Conservation (phyloP, 2,329 filamentous ascomycete species). For the Simplicillium sp. region DNA sequence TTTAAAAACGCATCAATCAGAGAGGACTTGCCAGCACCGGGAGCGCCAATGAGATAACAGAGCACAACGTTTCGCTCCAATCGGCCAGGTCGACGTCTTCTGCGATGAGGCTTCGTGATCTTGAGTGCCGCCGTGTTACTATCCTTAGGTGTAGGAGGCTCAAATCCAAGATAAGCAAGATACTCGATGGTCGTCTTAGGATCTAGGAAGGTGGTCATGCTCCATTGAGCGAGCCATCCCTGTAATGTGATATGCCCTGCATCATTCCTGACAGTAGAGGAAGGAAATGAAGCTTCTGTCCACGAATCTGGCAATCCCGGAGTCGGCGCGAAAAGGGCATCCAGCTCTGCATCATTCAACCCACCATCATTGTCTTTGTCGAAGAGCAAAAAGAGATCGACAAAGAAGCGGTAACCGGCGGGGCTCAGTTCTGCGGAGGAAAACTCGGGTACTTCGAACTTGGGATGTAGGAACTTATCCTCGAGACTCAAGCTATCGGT, state of each 20-base stretch:
- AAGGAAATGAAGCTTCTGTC: slow-evolving; percentile 82
- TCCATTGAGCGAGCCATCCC: slow-evolving; percentile 98
- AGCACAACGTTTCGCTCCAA: slow-evolving; percentile 92
- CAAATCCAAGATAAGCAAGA: slow-evolving; percentile 91
- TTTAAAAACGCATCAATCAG: slow-evolving; percentile 87
- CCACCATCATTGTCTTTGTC: slow-evolving; percentile 98
- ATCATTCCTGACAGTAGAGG: slow-evolving; percentile 90
- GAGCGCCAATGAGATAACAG: slow-evolving; percentile 82
- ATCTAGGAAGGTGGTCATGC: slow-evolving; percentile 96
- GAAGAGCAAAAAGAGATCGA: slow-evolving; percentile 88
- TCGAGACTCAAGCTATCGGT: slow-evolving; percentile 90
- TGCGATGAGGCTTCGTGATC: slow-evolving; percentile 83
- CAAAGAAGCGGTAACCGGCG: slow-evolving; percentile 92
- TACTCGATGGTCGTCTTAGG: slow-evolving; percentile 94
- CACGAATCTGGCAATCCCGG: slow-evolving; percentile 82
- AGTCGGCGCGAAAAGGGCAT: slow-evolving; percentile 83
- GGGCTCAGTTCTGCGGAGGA: slow-evolving; percentile 91
- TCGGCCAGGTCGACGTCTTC: slow-evolving; percentile 68
- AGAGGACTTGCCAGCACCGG: slow-evolving; percentile 82
- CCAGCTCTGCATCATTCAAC: slow-evolving; percentile 75
- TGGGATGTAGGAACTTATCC: slow-evolving; percentile 84
- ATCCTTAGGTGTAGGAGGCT: slow-evolving; percentile 65
- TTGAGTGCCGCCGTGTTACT: slow-evolving; percentile 79
- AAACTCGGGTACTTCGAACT: slow-evolving; percentile 86
- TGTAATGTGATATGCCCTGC: slow-evolving; percentile 91